Percentiles rank a stretch among this genome's conserved stretches.
Evolutionary conservation across 169 alveolate genomes (phyloP).

Genomic region (Plasmodium malariae): DNA sequence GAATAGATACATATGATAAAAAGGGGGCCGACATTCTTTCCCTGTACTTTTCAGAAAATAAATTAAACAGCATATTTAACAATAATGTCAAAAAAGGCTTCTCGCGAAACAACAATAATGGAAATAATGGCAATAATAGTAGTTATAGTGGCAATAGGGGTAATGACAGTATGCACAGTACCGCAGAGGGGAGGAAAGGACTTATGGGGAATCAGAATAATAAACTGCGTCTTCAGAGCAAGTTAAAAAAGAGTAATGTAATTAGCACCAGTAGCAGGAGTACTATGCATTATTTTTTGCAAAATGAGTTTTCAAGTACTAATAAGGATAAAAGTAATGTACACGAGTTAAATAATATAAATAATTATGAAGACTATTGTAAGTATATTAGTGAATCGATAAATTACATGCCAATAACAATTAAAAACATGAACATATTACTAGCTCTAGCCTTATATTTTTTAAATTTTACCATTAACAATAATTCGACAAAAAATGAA

Average conservation of each 20-base stretch:
- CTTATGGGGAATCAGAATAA: too few species aligned
- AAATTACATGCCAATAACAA: slow-evolving; percentile 46
- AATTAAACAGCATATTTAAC: slow-evolving; percentile 24
- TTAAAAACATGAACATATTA: slow-evolving; percentile 44
- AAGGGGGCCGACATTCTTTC: not conserved
- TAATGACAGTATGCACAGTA: too few species aligned
- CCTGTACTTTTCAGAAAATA: slow-evolving; percentile 35
- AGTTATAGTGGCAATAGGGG: not conserved
- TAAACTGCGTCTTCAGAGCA: too few species aligned
- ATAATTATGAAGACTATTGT: slow-evolving; percentile 63
- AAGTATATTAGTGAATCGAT: slow-evolving; percentile 41
- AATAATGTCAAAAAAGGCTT: not conserved
- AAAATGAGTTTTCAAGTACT: too few species aligned
- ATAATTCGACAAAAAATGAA: slow-evolving; percentile 11
- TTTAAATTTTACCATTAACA: slow-evolving; percentile 30
- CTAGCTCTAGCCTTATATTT: slow-evolving; percentile 52
- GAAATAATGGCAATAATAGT: not conserved
- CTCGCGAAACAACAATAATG: not conserved
- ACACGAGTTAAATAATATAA: slow-evolving; percentile 13
- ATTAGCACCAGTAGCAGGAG: too few species aligned
- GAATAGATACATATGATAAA: not conserved
- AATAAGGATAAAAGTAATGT: slow-evolving; percentile 5
- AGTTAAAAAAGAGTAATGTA: too few species aligned
- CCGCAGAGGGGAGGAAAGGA: too few species aligned
- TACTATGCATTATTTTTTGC: too few species aligned